Base-by-base conservation (phyloP, 2,329 filamentous ascomycete genomes). In the Ophiostoma fasciatum region DNA sequence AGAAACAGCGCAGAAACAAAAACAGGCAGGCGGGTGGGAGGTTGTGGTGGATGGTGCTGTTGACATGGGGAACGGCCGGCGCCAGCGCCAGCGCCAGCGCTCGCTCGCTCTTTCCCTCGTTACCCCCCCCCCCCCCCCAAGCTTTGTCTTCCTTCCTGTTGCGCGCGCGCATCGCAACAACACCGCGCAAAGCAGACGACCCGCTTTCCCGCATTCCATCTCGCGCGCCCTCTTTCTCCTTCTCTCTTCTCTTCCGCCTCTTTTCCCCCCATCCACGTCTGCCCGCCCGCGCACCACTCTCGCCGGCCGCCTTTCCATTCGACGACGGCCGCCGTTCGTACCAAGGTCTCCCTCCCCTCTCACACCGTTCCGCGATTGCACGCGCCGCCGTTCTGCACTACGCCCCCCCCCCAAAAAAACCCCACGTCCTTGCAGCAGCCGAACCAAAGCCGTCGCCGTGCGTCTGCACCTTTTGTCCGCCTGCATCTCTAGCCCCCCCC, bases 151-250 rank as follows among this genome's bases (percentile, higher is more conserved):
- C n/a, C n/a, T n/a, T n/a, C n/a, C n/a, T n/a, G n/a, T n/a, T n/a
- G n/a, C n/a, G n/a, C n/a, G 14, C 29, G 29, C 17, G 35, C 34
- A 40, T 33, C 33, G 25, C 34, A 33, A 39, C 31, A 33, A 27
- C 36, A 33, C 33, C 33, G 25, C 22, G 28, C 10, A 31, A 14
- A 37, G 14, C 18, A 28, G 30, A n/a, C 28, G 43, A 42, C 43
- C 43, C 43, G 43, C 43, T 45, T 42, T 45, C 39, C 37, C 39
- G 39, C 43, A 37, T 42, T 40, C 31, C 34, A n/a, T 42, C 26
- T 37, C 31, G 33, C 10, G 12, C 19, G 22, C 20, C 8, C 17
- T 23, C n/a, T n/a, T n/a, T n/a, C n/a, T 17, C 31, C 21, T 36
- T 35, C 27, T 33, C 17, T 19, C 14, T 28, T 13, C 21, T 27